Evolutionary conservation across 2,329 filamentous ascomycete genomes (phyloP), one percentile per base, ranked within the genome.

Genomic region (Zasmidium cellare): DNA sequence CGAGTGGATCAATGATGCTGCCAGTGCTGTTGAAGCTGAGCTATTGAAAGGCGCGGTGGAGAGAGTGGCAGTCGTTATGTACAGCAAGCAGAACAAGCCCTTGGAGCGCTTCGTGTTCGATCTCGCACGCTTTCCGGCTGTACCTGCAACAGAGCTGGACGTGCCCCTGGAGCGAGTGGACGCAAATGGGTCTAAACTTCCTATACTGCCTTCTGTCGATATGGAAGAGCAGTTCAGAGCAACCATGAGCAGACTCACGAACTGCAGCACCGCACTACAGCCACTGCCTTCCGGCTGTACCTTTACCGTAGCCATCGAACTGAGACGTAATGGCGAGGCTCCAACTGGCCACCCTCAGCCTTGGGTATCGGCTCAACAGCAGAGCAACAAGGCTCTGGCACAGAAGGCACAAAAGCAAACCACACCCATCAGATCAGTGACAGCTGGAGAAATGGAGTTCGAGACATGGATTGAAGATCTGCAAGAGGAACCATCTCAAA

Each of bases 1-100:
- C 80, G 79, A 85, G 68, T 97, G 92, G 89, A 86, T 96, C 74
- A 84, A 82, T 70, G 89, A 94, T 72, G 91, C 92, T 64, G 84
- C 94, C 45, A 79, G 86, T 61, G 88, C 91, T 35, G 84, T 92
- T 20, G 81, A 84, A 59, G 80, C 79, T 2, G 88, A 96, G 76
- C 80, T 96, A 35, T 81, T 89, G 49, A 82, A 74, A 72, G 80
- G 82, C 64, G 78, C 76, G 55, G 81, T 86, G 35, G 77, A 81
- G 25, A 76, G 77, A 54, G 79, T 86, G 61, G 81, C 76, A 58
- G 77, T 87, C 35, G 83, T 86, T 50, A 79, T 87, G 57, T 82
- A 80, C 71, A 78, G 75, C 61, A 74, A 78, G 51, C 72, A 76
- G 58, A 77, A 78, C 57, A 80, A 81, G 58, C 79, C 84, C 35